Evolutionary conservation across 352 stramenopile species (phyloP).

Genomic region (Phytophthora agathidicida): DNA sequence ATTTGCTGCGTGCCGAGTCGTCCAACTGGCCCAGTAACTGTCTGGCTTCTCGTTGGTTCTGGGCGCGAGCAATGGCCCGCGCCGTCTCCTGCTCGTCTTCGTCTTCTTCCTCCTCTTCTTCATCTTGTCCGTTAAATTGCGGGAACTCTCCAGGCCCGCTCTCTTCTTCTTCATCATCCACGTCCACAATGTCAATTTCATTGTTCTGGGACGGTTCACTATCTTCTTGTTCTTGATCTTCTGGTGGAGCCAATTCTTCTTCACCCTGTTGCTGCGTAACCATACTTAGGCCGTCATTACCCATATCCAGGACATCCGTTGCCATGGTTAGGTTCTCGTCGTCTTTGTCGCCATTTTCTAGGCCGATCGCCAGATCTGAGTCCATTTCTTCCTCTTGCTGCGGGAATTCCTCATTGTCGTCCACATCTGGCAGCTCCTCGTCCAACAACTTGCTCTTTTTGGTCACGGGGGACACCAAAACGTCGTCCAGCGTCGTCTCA

Average conservation of each 20-base stretch:
- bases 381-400: slow-evolving; percentile 38
- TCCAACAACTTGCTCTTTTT: slow-evolving; percentile 61
- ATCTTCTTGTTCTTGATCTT: slow-evolving; percentile 19
- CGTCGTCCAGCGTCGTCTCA: slow-evolving; percentile 69
- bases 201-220: slow-evolving; percentile 38
- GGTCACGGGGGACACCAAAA: slow-evolving; percentile 50
- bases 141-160: slow-evolving; percentile 10
- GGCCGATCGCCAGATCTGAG: slow-evolving; percentile 20
- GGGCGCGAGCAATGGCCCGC: slow-evolving; percentile 37
- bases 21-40: slow-evolving; percentile 57
- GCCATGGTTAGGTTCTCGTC: slow-evolving; percentile 8
- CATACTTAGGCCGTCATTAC: slow-evolving; percentile 5
- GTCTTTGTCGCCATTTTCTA: slow-evolving; percentile 23
- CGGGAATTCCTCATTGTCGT: slow-evolving; percentile 49
- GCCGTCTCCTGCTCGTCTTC: slow-evolving; percentile 40
- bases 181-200: slow-evolving; percentile 48
- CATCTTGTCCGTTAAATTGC: slow-evolving; percentile 14
- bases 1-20: slow-evolving; percentile 56
- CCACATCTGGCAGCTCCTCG: slow-evolving; percentile 51
- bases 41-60: slow-evolving; percentile 60
- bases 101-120: slow-evolving; percentile 44
- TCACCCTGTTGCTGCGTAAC: slow-evolving; percentile 11
- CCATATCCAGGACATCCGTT: neutral
- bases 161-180: slow-evolving; percentile 39
- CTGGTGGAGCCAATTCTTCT: slow-evolving; percentile 16